A percentile compares a stretch with the other conserved stretches of the same genome.
Evolutionary conservation across 2,329 filamentous ascomycete species (phyloP).

Genomic region (Emericellopsis atlantica): DNA sequence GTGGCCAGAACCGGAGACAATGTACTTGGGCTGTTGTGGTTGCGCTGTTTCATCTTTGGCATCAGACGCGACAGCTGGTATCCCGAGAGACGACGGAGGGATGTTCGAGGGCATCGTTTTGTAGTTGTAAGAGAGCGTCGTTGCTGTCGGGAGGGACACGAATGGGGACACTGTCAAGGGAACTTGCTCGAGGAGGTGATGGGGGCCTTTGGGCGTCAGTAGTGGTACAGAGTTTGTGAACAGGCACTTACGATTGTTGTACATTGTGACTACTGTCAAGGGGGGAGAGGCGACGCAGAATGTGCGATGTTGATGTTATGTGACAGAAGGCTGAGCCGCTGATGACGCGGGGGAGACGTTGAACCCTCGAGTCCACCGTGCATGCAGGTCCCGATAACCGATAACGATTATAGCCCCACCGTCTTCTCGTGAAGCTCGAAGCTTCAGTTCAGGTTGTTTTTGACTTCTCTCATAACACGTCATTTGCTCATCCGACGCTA

Average conservation of each 20-base stretch:
- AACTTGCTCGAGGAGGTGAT: constrained; percentile 83
- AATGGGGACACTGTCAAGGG: constrained; percentile 91
- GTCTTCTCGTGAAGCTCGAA: not conserved
- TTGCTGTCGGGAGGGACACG: constrained; percentile 76
- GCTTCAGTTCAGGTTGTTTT: not conserved
- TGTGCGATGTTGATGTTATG: no score
- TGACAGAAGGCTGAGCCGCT: no score
- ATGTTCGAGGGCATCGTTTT: constrained; percentile 79
- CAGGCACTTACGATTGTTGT: constrained; percentile 7
- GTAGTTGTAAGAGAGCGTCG: constrained; percentile 92
- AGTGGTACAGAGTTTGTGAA: not conserved
- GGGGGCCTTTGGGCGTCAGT: constrained; percentile 43
- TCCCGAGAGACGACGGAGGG: constrained; percentile 33
- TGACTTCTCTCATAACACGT: not conserved
- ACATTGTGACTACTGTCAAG: constrained; percentile 6
- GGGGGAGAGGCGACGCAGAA: no score
- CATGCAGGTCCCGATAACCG: no score
- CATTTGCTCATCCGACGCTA: not conserved
- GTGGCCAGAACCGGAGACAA: constrained; percentile 66
- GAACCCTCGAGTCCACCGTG: no score
- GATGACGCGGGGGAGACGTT: no score
- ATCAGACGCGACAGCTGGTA: constrained; percentile 19
- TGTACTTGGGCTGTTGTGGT: constrained; percentile 45
- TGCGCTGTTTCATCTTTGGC: constrained; percentile 16
- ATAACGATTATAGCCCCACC: no score